Conservation (phyloP, 345 rosid genomes). For the Erodium maritimum region DNA sequence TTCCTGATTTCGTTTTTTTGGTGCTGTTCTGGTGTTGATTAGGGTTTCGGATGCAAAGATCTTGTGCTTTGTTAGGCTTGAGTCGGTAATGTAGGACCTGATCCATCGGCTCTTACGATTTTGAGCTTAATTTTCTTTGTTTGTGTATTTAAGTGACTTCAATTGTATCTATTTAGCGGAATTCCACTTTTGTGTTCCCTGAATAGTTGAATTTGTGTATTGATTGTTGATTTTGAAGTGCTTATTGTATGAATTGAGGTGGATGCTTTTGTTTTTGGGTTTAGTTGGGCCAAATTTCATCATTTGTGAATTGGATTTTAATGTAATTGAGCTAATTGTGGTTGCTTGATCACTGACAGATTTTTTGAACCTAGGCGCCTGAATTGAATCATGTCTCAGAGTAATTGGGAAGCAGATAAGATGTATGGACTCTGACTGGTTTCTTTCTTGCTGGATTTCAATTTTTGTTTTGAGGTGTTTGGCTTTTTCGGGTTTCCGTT, state of each 20-base stretch:
- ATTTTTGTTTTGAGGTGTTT: neutral
- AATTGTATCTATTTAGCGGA: neutral
- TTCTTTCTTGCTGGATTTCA: neutral
- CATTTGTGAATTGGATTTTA: no score
- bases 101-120: neutral
- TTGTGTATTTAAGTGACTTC: neutral
- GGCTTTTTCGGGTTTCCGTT: neutral
- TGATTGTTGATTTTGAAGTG: neutral
- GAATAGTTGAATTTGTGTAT: neutral
- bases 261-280: neutral
- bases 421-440: constrained; percentile 22
- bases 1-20: neutral
- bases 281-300: no score
- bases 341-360: neutral
- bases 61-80: neutral
- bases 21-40: neutral
- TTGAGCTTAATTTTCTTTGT: neutral
- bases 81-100: neutral
- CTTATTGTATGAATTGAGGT: neutral
- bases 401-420: constrained; percentile 67
- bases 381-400: constrained; percentile 35
- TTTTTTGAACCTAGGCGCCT: neutral
- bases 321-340: no score
- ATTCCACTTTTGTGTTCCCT: no score
- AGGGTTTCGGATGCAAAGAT: neutral